Conservation (phyloP, 2,329 filamentous ascomycete species). For the Calonectria leucothoes region DNA sequence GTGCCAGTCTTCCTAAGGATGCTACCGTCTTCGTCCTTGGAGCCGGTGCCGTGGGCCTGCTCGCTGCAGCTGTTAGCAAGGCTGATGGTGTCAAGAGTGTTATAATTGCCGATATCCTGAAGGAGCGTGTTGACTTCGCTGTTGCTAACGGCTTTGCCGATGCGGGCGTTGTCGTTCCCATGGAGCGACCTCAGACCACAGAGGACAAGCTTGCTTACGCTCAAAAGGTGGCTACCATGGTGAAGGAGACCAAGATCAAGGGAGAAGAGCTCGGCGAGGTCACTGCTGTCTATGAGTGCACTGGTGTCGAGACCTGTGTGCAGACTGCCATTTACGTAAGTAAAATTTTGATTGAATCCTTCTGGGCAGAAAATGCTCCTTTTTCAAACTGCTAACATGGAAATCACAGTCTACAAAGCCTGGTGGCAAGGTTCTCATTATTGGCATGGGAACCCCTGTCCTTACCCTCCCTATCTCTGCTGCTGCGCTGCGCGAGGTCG, state of each 20-base stretch:
- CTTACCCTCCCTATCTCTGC: constrained; percentile 77
- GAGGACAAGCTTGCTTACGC: constrained; percentile 66
- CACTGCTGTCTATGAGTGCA: constrained; percentile 80
- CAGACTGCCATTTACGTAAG: constrained; percentile 78
- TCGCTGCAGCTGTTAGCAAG: constrained; percentile 69
- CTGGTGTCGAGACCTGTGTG: constrained; percentile 80
- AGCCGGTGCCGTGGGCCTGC: constrained; percentile 70
- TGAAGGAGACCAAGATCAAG: constrained; percentile 50
- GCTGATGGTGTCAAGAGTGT: constrained; percentile 57
- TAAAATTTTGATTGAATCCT: constrained; percentile 12
- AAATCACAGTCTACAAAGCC: constrained; percentile 64
- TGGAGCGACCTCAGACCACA: constrained; percentile 59
- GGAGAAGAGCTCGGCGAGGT: constrained; percentile 70
- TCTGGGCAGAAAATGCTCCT: neutral
- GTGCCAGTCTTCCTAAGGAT: constrained; percentile 55
- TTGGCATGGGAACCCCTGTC: constrained; percentile 79
- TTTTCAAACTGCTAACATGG: neutral
- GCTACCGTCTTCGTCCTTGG: constrained; percentile 67
- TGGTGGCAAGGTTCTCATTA: constrained; percentile 76
- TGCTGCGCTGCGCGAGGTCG: constrained; percentile 76
- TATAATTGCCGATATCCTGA: constrained; percentile 67
- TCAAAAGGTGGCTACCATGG: constrained; percentile 58
- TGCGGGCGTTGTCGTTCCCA: constrained; percentile 61
- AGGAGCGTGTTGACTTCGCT: constrained; percentile 68
- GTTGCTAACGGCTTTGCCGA: constrained; percentile 67